Evolutionary conservation across 2,329 filamentous ascomycete species (phyloP), one percentile per base, ranked within the genome.

Genomic region (Pseudocercospora crystallina): DNA sequence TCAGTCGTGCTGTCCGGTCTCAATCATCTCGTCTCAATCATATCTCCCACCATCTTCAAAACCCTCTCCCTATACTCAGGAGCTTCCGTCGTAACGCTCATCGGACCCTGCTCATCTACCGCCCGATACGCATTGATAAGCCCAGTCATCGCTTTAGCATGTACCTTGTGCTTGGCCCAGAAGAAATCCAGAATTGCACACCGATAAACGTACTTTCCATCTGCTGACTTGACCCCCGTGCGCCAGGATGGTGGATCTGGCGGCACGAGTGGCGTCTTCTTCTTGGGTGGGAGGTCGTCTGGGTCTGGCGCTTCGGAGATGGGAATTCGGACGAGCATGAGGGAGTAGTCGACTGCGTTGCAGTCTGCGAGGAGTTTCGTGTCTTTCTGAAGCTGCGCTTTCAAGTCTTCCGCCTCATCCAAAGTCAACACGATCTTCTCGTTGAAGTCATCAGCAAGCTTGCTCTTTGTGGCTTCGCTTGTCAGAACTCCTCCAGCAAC

Each of bases 321-420:
- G 53, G 80, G 79, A 38, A 79, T 74, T 3, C 86, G 78, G 1
- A 89, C 80, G 0, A 90, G 69, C 61, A 90, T 89, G 2, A 90
- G 76, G 0, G 85, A 89, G 68, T 90, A 90, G 65, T 90, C 87
- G 0, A 90, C 84, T 0, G 83, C 83, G 56, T 88, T 86, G 52
- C 78, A 72, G 5, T 78, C 71, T 2, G 81, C 76, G 0, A 90
- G 73, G 2, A 89, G 75, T 36, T 76, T 71, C 0, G 86, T 88
- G 64, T 90, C 87, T 2, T 73, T 71, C 20, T 81, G 74, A 3
- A 90, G 68, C 2, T 78, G 73, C 0, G 69, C 64, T 38, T 81
- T 72, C 29, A 90, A 76, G 1, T 76, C 73, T 5, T 80, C 74
- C 8, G 81, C 82, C 43, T 85, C 74, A 8, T 76, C 70, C 0